A percentile compares a stretch with the other conserved stretches of the same genome.
phyloP scores from a whole-genome alignment of 352 stramenopile species.

The Phytophthora macrochlamydospora region DNA sequence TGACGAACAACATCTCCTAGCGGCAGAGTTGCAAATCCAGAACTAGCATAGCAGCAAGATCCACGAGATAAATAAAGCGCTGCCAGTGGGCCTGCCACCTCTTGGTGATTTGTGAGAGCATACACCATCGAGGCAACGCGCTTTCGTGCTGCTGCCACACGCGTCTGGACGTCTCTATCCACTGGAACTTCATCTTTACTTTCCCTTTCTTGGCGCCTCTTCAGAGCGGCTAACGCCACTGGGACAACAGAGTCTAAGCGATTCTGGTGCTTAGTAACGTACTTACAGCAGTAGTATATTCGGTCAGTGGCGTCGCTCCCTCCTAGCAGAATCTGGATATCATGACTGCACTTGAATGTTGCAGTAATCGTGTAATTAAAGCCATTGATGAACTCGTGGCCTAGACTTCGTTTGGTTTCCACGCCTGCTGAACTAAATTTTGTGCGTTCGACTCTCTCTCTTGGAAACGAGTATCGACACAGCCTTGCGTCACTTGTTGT shows the following conservation, averaged over 20 bases:
- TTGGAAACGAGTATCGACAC: slow-evolving; percentile 7
- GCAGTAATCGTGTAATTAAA: not conserved
- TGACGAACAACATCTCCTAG: not conserved
- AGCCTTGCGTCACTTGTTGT: not conserved
- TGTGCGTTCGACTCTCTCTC: not conserved
- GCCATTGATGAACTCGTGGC: not conserved
- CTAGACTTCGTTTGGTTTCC: not conserved
- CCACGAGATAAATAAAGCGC: slow-evolving; percentile 1
- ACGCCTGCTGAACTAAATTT: not conserved
- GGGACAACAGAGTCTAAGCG: not conserved
- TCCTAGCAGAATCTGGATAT: slow-evolving; percentile 4
- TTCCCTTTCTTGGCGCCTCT: not conserved
- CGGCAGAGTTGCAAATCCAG: not conserved
- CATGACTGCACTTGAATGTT: not conserved
- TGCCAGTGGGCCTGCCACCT: slow-evolving; percentile 1
- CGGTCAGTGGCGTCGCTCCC: not conserved
- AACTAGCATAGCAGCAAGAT: slow-evolving; percentile 3
- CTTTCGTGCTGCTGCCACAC: not conserved
- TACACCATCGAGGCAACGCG: slow-evolving; percentile 5
- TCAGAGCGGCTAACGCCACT: slow-evolving; percentile 3
- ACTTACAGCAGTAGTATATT: slow-evolving; percentile 7
- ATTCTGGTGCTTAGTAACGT: slow-evolving; percentile 4
- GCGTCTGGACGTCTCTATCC: not conserved
- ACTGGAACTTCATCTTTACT: not conserved
- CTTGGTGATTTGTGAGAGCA: slow-evolving; percentile 1